These are phyloP conservation scores for Ceratobasidium papillatum DNA, from an alignment of 1,284 basidiomycete species.

Conservation along the genomic window DNA sequence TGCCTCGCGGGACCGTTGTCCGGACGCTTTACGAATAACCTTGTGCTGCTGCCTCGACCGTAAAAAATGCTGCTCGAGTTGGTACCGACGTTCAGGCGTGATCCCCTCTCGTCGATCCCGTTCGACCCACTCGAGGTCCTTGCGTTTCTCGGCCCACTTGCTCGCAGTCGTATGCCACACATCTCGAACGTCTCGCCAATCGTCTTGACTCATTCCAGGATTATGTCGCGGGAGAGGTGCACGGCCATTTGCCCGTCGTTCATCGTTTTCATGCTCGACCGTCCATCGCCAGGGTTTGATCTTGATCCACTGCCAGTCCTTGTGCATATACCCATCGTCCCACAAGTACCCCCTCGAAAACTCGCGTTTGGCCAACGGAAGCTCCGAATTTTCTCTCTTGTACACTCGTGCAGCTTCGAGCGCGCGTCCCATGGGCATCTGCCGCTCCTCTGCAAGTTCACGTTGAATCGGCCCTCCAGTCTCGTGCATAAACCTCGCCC, in stretches of 20 bases:
- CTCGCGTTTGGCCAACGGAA: constrained; percentile 32
- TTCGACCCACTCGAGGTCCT: constrained; percentile 22
- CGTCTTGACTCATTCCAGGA: constrained; percentile 33
- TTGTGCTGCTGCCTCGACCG: constrained; percentile 29
- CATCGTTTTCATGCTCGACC: constrained; percentile 36
- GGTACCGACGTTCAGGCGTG: constrained; percentile 6
- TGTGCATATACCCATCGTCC: constrained; percentile 31
- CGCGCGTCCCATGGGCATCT: neutral
- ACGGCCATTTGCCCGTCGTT: constrained; percentile 12
- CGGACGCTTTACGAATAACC: constrained; percentile 24
- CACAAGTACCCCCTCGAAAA: constrained; percentile 28
- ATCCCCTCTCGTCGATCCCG: constrained; percentile 24
- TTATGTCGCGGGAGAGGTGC: constrained; percentile 20
- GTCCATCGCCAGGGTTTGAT: constrained; percentile 22
- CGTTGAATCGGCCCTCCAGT: constrained; percentile 23
- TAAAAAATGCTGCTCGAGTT: constrained; percentile 24
- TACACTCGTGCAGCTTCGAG: constrained; percentile 36
- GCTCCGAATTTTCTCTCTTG: constrained; percentile 32
- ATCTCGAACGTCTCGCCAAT: constrained; percentile 34
- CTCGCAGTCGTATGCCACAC: constrained; percentile 38
- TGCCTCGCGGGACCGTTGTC: constrained; percentile 14
- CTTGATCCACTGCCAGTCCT: constrained; percentile 33
- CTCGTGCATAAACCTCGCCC: constrained; percentile 27
- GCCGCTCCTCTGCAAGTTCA: constrained; percentile 9
- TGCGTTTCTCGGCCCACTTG: constrained; percentile 36